phyloP scores from a whole-genome alignment of 2,329 filamentous ascomycete species.

The Talaromyces marneffei region DNA sequence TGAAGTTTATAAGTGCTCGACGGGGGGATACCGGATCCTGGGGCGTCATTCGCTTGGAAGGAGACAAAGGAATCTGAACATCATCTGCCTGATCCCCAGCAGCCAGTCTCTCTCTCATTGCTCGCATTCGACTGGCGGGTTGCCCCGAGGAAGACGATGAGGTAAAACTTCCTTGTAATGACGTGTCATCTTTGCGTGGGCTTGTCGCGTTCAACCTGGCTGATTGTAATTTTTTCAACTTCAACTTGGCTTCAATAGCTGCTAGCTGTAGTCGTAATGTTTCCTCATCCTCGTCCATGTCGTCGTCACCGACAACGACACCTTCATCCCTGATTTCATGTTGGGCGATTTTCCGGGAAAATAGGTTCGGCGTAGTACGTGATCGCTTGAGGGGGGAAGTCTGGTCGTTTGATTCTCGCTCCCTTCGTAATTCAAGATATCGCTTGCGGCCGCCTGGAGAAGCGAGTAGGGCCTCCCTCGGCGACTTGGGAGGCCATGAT shows the following conservation, averaged over 20 bases:
- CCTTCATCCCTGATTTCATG: constrained; percentile 25
- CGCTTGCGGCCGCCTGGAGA: constrained; percentile 75
- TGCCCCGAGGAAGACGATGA: constrained; percentile 18
- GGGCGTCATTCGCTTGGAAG: constrained; percentile 47
- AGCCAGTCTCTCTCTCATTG: constrained; percentile 16
- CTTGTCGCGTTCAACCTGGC: constrained; percentile 19
- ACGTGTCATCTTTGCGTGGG: constrained; percentile 20
- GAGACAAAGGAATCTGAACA: constrained; percentile 69
- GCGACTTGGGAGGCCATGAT: constrained; percentile 59
- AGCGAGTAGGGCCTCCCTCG: constrained; percentile 56
- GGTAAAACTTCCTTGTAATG: constrained; percentile 1
- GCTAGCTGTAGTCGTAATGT: constrained; percentile 78
- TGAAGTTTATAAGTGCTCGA: constrained; percentile 75
- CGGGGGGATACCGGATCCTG: constrained; percentile 66
- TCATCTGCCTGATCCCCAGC: constrained; percentile 20
- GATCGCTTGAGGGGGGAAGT: constrained; percentile 55
- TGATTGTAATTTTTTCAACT: constrained; percentile 72
- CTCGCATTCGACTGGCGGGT: constrained; percentile 16
- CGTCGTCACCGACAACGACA: constrained; percentile 44
- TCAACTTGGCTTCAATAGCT: constrained; percentile 81
- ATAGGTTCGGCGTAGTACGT: constrained; percentile 36
- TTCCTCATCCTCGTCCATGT: constrained; percentile 80
- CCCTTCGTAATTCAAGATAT: constrained; percentile 60
- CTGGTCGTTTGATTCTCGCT: constrained; percentile 51
- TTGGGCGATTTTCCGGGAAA: constrained; percentile 25